Base-by-base conservation (phyloP, 768 basidiomycete species). In the Dendrothele bispora region DNA sequence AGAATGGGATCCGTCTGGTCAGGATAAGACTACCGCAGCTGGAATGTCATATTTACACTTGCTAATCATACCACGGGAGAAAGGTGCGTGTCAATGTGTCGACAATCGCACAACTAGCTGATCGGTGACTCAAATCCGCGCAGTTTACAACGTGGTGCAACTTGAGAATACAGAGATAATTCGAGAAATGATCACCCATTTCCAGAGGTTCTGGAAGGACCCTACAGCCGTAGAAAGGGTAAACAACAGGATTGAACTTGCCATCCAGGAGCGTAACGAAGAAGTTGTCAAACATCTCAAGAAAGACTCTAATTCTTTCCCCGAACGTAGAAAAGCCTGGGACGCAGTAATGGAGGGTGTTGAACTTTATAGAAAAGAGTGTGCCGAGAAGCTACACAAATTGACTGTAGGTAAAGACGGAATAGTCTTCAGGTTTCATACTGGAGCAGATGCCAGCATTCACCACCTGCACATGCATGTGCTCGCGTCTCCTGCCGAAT, bases 391-490 rank as follows among this genome's bases (percentile, higher is more conserved):
- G 7, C 34, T 29, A 5, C 18, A 35, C 14, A 37, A 5, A 37
- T 20, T 40, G 21, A 47, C 34, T 21, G 42, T 28, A 4, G 24
- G n/a, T n/a, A n/a, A n/a, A n/a, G n/a, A 26, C 18, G 42, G 30
- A 20, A 27, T 52, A 22, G 12, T 43, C 2, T 49, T 52, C 25
- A 51, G 39, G 6, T 55, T 55, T 37, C 54, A 55, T 29, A 40
- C 51, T 8, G 38, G 39, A 7, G 51, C 54, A 8, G 27, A 48
- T 34, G 47, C 51, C 10, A 55, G 54, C 27, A 47, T 55, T 25
- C 51, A 51, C 1, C 54, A 55, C 43, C 39, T 55, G 8, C 54
- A 55, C 28, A 55, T 55, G 54, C 54, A 55, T 37, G 51, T 55
- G 27, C 6, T 55, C 7, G 21, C 47, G 12, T 15, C 36, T 14